Evolutionary conservation across 805 yeast genomes (phyloP).

Genomic region (Saccharomycopsis selenospora): DNA sequence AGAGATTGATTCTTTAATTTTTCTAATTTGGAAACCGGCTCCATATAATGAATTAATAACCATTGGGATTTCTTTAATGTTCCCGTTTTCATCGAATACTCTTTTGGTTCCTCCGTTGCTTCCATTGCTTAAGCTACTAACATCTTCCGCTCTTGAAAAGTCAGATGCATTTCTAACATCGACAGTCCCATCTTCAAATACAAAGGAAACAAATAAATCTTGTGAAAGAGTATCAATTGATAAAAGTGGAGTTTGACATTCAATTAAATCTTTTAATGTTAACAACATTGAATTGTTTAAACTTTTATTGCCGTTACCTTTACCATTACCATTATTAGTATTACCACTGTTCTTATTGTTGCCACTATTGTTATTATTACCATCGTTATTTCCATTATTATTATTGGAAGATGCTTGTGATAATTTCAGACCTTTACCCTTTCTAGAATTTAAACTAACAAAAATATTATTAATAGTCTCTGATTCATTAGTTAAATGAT

Average conservation of each 20-base stretch:
- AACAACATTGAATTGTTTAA: not conserved
- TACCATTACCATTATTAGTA: not conserved
- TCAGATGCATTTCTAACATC: conserved; percentile 37
- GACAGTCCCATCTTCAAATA: conserved; percentile 38
- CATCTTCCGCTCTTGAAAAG: conserved; percentile 18
- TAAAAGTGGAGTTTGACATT: conserved; percentile 27
- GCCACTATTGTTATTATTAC: not conserved
- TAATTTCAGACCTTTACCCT: not conserved
- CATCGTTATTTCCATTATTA: not conserved
- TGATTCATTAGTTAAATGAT: conserved; percentile 19
- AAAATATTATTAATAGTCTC: conserved; percentile 3
- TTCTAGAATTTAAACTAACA: not conserved
- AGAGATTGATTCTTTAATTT: not conserved
- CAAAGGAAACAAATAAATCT: conserved; percentile 36
- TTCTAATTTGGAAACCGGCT: conserved; percentile 42
- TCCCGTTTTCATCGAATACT: not conserved
- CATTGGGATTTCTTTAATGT: conserved; percentile 25
- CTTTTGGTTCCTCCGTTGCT: conserved; percentile 10
- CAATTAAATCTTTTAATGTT: conserved; percentile 10
- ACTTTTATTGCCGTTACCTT: not conserved
- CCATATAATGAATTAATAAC: conserved; percentile 40
- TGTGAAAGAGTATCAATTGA: conserved; percentile 31
- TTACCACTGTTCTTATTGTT: not conserved
- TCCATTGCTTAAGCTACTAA: not conserved
- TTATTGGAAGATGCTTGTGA: not conserved